Evolutionary conservation across 495 filamentous ascomycete species (phyloP).

Genomic region (Ascobolus immersus): DNA sequence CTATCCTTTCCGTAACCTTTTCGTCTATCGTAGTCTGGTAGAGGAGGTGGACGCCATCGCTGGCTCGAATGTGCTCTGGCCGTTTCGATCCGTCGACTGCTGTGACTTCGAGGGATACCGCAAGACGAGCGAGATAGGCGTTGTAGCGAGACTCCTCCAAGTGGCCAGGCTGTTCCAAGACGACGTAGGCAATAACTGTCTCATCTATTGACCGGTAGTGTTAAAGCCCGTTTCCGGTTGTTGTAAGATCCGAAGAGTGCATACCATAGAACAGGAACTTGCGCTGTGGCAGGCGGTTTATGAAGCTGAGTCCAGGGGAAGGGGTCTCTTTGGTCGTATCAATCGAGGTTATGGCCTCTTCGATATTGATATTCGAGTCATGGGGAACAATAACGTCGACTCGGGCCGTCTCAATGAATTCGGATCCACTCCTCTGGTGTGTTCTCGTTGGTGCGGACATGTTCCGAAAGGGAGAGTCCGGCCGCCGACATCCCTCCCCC

Average conservation of each 20-base stretch:
- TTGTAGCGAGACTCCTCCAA: constrained; percentile 11
- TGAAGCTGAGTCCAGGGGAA: too few relatives aligned
- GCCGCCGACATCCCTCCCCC: too few relatives aligned
- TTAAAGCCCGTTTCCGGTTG: neutral
- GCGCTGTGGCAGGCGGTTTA: constrained; percentile 14
- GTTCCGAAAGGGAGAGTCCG: too few relatives aligned
- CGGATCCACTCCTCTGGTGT: constrained; percentile 12
- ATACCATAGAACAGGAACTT: constrained; percentile 20
- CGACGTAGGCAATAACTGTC: constrained; percentile 15
- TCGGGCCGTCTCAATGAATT: constrained; percentile 45
- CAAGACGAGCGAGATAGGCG: constrained; percentile 13
- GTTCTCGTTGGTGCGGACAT: too few relatives aligned
- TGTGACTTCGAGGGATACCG: constrained; percentile 15
- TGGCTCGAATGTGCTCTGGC: constrained; percentile 5
- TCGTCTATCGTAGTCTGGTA: constrained; percentile 19
- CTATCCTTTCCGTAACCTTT: constrained; percentile 11
- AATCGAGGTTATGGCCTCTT: constrained; percentile 36
- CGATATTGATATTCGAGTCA: constrained; percentile 36
- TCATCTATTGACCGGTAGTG: constrained; percentile 10
- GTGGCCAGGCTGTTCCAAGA: constrained; percentile 5
- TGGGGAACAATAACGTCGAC: constrained; percentile 58
- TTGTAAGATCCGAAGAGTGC: neutral
- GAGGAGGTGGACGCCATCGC: constrained; percentile 21
- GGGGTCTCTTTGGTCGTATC: too few relatives aligned
- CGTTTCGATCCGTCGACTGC: constrained; percentile 13